Percentiles rank a stretch among this genome's conserved stretches.
These are phyloP conservation scores for Calamus simplicifolius DNA, from an alignment of 176 grass and related monocot species.

Conservation along the genomic window DNA sequence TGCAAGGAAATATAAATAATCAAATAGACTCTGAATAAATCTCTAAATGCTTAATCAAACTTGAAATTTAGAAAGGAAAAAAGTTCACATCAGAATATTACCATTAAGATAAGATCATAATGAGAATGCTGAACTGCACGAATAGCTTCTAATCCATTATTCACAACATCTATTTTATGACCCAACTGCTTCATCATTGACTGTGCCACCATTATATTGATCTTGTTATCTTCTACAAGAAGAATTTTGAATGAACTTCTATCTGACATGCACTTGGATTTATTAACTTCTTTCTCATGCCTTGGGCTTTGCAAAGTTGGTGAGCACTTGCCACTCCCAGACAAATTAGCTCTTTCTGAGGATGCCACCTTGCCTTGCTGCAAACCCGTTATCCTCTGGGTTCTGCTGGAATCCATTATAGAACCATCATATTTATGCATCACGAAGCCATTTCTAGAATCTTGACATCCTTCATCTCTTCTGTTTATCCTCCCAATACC, in stretches of 20 bases:
- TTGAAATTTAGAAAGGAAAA: no score
- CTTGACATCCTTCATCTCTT: constrained; percentile 24
- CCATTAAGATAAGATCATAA: constrained; percentile 93
- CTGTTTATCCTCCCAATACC: constrained; percentile 7
- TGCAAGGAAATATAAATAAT: no score
- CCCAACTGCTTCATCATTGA: constrained; percentile 82
- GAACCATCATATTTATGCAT: constrained; percentile 11
- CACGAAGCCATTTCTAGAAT: constrained; percentile 24
- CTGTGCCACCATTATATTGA: constrained; percentile 91
- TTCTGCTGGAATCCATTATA: constrained; percentile 6
- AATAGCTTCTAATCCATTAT: constrained; percentile 81
- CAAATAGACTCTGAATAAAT: no score
- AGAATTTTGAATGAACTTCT: constrained; percentile 47
- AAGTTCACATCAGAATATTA: constrained; percentile 22
- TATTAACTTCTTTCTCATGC: constrained; percentile 28
- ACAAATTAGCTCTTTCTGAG: constrained; percentile 23
- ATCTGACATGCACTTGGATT: constrained; percentile 35
- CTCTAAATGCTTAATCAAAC: no score
- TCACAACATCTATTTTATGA: constrained; percentile 62
- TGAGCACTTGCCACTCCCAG: constrained; percentile 7
- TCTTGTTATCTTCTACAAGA: constrained; percentile 86
- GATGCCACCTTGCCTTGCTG: constrained; percentile 25
- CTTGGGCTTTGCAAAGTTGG: constrained; percentile 18
- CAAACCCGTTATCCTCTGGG: constrained; percentile 38
- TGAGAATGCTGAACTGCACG: constrained; percentile 48